phyloP scores from a whole-genome alignment of 352 stramenopile species.

The Pythium sp. region DNA sequence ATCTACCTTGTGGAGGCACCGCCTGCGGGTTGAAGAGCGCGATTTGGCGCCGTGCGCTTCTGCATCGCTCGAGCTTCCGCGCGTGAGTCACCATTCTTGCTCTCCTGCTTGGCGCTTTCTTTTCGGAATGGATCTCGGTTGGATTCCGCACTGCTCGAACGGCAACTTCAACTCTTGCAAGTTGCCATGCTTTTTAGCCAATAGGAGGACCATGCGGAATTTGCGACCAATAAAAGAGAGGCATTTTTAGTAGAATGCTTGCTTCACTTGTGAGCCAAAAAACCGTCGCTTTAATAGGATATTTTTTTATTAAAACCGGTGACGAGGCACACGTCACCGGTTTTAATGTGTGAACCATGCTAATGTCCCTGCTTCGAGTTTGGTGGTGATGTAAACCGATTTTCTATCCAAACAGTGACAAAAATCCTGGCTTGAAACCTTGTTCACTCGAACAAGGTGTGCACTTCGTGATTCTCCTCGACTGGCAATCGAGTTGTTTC shows the following conservation, averaged over 20 bases:
- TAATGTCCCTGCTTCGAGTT: too few relatives aligned
- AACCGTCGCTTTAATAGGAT: too few relatives aligned
- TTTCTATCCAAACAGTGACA: too few relatives aligned
- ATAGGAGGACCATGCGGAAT: neutral
- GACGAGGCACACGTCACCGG: too few relatives aligned
- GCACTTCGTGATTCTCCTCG: neutral
- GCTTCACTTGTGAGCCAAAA: neutral
- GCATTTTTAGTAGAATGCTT: neutral
- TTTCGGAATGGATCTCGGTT: neutral
- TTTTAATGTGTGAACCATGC: too few relatives aligned
- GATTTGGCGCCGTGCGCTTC: constrained; percentile 43
- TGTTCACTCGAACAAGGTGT: too few relatives aligned
- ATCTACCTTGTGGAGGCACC: constrained; percentile 43
- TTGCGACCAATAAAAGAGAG: neutral
- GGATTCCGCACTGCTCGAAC: neutral
- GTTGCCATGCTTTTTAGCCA: neutral
- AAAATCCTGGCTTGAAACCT: too few relatives aligned
- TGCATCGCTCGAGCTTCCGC: constrained; percentile 38
- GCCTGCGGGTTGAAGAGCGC: constrained; percentile 55
- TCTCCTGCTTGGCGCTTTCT: neutral
- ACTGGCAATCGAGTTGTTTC: neutral
- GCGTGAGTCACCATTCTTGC: constrained; percentile 6
- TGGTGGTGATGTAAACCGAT: too few relatives aligned
- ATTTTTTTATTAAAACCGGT: too few relatives aligned
- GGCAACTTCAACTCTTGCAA: neutral